Base-by-base conservation (phyloP, 768 basidiomycete genomes). In the Leccinum pellstonianum region DNA sequence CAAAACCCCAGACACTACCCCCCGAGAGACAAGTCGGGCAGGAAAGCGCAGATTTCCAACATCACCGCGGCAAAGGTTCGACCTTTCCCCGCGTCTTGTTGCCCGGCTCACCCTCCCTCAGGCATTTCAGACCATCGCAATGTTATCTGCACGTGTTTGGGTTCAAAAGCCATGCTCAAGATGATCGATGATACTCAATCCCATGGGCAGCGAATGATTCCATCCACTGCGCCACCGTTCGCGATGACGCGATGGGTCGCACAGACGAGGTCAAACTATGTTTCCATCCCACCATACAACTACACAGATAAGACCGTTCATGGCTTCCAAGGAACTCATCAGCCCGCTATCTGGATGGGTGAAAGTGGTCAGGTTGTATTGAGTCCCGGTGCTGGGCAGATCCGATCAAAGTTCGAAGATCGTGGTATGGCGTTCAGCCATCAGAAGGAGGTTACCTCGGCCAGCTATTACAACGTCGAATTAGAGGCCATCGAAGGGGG, bases 341-440 rank as follows among this genome's bases (percentile, higher is more conserved):
- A 91, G 63, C 90, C 91, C 11, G 91, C 91, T 1, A 92, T 93
- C 38, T 93, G 90, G 91, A 93, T 93, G 90, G 91, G 87, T 2
- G 89, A 90, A 65, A 88, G 84, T 62, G 89, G 82, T 0, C 82
- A 83, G 51, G 82, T 86, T 3, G 77, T 81, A 5, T 76, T 91
- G 25, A 78, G 80, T 29, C 87, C 89, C 11, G 88, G 88, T 6
- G 70, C 72, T 8, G 81, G 81, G 17, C 57, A 67, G 4, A 75
- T 90, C 1, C 78, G 79, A 41, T 74, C 80, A 9, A 76, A 76
- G 5, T 88, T 91, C 60, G 83, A 85, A 46, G 73, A 82, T 49
- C 79, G 89, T 9, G 86, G 85, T 1, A 75, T 90, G 72, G 61
- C 59, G 1, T 83, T 85, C 65, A 78, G 72, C 21, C 77, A 82